These are phyloP conservation scores for Pyrenophora tritici-repentis DNA, from an alignment of 2,329 filamentous ascomycete genomes.

Conservation along the genomic window DNA sequence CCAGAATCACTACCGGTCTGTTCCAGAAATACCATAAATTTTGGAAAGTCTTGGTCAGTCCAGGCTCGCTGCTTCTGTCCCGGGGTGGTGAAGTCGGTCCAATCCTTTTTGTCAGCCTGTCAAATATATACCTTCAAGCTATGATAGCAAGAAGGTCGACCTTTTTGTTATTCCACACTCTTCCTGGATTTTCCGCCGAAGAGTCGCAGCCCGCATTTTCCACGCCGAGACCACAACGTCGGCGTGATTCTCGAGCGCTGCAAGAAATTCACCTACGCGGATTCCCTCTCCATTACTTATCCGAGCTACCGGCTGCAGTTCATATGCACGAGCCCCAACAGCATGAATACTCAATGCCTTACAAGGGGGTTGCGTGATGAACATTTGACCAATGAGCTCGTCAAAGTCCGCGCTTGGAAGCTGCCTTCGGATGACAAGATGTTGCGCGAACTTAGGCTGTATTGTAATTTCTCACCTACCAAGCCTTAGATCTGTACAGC, in stretches of 20 bases:
- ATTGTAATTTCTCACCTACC: background rate
- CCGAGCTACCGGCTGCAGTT: background rate
- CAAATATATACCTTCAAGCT: too few relatives aligned
- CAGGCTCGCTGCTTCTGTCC: too few relatives aligned
- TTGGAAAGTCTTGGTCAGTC: too few relatives aligned
- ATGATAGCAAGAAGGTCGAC: too few relatives aligned
- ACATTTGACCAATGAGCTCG: background rate
- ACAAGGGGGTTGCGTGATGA: background rate
- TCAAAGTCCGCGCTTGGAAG: background rate
- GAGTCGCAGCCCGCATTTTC: background rate
- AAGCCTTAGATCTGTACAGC: background rate
- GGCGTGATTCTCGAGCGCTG: background rate
- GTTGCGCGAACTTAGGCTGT: background rate
- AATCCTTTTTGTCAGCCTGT: too few relatives aligned
- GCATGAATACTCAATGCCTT: background rate
- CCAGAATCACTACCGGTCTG: too few relatives aligned
- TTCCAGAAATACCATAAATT: too few relatives aligned
- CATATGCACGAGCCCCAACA: background rate
- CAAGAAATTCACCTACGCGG: background rate
- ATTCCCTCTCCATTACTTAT: background rate
- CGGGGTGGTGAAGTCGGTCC: too few relatives aligned
- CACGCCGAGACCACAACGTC: background rate
- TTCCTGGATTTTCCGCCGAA: accelerated
- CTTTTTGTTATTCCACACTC: too few relatives aligned
- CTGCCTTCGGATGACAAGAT: background rate